These are phyloP conservation scores for Linnemannia exigua DNA, from an alignment of 192 early-diverging fungal genomes.

Conservation along the genomic window DNA sequence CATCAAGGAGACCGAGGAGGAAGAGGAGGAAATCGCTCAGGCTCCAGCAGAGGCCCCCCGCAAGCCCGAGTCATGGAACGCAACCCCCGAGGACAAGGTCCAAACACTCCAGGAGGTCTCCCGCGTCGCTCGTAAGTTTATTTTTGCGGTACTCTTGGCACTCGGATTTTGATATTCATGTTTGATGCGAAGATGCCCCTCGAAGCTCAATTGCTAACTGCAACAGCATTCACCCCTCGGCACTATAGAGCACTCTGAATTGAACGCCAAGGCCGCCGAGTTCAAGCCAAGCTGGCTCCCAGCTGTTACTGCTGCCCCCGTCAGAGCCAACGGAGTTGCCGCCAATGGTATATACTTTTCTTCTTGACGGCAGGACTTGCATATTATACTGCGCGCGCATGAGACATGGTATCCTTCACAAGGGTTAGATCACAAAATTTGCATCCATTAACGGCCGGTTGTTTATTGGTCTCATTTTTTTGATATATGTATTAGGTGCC, in stretches of 20 bases:
- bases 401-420: background rate
- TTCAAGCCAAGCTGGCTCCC: conserved; percentile 48
- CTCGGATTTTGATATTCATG: background rate
- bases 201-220: background rate
- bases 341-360: background rate
- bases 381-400: background rate
- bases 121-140: conserved; percentile 40
- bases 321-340: background rate
- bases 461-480: conserved; percentile 9
- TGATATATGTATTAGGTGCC: background rate
- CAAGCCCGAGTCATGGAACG: background rate
- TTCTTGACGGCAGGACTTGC: background rate
- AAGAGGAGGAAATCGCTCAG: conserved; percentile 4
- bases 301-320: background rate
- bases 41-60: background rate
- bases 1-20: conserved; percentile 19
- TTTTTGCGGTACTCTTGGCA: background rate
- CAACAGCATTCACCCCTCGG: background rate
- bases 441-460: background rate
- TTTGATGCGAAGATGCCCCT: background rate
- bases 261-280: conserved; percentile 48
- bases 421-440: too few relatives aligned
- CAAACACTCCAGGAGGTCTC: conserved; percentile 55
- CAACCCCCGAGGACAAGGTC: conserved; percentile 21
- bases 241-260: conserved; percentile 47